phyloP scores from a whole-genome alignment of 1,139 yeast species.

The Hanseniaspora sp. region DNA sequence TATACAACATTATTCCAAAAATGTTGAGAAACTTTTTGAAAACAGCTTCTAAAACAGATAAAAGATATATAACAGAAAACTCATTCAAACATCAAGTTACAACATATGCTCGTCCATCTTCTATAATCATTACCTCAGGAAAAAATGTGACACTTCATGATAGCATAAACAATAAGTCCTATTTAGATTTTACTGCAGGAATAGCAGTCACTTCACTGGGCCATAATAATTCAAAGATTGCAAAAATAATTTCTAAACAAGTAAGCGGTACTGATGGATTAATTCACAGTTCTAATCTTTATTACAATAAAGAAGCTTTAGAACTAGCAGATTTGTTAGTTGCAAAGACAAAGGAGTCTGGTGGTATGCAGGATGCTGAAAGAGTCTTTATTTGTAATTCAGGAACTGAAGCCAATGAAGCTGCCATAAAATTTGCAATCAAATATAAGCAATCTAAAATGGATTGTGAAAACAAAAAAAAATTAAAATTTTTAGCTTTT shows the following conservation, averaged over 20 bases:
- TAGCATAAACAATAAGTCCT: conserved; percentile 66
- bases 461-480: conserved; percentile 54
- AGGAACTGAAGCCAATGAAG: conserved; percentile 97
- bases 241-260: conserved; percentile 62
- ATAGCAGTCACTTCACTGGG: conserved; percentile 95
- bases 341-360: conserved; percentile 52
- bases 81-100: conserved; percentile 25
- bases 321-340: conserved; percentile 64
- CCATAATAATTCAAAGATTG: conserved; percentile 64
- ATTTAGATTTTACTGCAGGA: conserved; percentile 87
- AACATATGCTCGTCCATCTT: conserved; percentile 30
- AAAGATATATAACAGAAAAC: conserved; percentile 14
- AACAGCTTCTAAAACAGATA: neutral
- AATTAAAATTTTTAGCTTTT: conserved; percentile 73
- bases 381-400: conserved; percentile 84
- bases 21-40: neutral
- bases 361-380: conserved; percentile 72
- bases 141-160: conserved; percentile 26
- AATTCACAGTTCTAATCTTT: conserved; percentile 76
- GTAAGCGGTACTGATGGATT: conserved; percentile 40
- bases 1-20: neutral
- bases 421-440: conserved; percentile 90
- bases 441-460: conserved; percentile 33
- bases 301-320: conserved; percentile 75
- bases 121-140: conserved; percentile 28